These are phyloP conservation scores for Dioszegia aurantiaca DNA, from an alignment of 768 basidiomycete species.

Conservation along the genomic window DNA sequence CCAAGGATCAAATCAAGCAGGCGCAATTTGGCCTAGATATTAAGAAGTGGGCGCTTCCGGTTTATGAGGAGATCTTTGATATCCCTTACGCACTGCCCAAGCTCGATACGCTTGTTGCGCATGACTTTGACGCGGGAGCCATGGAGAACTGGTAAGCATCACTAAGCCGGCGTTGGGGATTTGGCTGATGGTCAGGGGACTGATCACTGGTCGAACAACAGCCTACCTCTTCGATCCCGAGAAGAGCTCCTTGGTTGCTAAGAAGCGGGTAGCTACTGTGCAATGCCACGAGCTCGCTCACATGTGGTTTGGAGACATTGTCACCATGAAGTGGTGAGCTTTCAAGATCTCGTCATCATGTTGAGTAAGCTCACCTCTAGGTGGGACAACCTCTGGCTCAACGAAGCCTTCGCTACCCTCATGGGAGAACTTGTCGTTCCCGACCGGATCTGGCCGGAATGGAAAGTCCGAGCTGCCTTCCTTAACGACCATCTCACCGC, in stretches of 20 bases:
- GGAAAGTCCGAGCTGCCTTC: slow-evolving; percentile 78
- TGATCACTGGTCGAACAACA: slow-evolving; percentile 83
- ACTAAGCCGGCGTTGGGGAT: not conserved
- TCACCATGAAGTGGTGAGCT: slow-evolving; percentile 67
- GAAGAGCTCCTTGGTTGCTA: slow-evolving; percentile 67
- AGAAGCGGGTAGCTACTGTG: slow-evolving; percentile 71
- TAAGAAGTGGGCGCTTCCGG: slow-evolving; percentile 70
- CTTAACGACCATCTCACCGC: slow-evolving; percentile 70
- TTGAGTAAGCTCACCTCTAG: too few species aligned
- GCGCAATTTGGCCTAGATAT: slow-evolving; percentile 82
- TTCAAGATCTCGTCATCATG: too few species aligned
- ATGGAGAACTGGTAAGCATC: slow-evolving; percentile 66
- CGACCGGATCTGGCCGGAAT: slow-evolving; percentile 69
- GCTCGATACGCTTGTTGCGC: slow-evolving; percentile 82
- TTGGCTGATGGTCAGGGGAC: slow-evolving; percentile 53
- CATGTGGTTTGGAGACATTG: slow-evolving; percentile 81
- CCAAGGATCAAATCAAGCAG: slow-evolving; percentile 75
- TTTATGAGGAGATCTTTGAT: slow-evolving; percentile 91
- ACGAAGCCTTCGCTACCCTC: slow-evolving; percentile 67
- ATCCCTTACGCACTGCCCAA: slow-evolving; percentile 91
- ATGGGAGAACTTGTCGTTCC: slow-evolving; percentile 86
- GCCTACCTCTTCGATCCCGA: slow-evolving; percentile 77
- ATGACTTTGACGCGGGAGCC: slow-evolving; percentile 78
- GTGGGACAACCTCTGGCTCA: slow-evolving; percentile 53
- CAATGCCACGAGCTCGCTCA: slow-evolving; percentile 70